These are phyloP conservation scores for Hippophae rhamnoides DNA, from an alignment of 306 rosid species.

Conservation along the genomic window DNA sequence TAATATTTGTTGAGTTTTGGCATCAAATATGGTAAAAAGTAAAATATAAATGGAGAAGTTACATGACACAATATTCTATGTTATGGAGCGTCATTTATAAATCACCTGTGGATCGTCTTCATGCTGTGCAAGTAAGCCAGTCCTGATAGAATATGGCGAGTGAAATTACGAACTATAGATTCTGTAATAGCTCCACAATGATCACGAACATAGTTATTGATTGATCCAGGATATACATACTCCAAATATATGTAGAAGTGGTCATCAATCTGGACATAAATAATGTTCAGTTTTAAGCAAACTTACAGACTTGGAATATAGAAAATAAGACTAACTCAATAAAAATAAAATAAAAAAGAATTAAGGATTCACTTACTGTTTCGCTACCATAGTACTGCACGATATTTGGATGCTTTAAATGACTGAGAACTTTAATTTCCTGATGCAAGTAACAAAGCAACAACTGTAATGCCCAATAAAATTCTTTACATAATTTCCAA, in stretches of 20 bases:
- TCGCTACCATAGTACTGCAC: slow-evolving; percentile 89
- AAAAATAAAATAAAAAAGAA: background rate
- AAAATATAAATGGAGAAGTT: background rate
- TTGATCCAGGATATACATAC: slow-evolving; percentile 79
- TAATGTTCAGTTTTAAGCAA: slow-evolving; percentile 5
- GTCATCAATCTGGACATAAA: slow-evolving; percentile 52
- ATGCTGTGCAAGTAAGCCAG: slow-evolving; percentile 67
- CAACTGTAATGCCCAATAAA: slow-evolving; percentile 16
- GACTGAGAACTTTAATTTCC: slow-evolving; percentile 77
- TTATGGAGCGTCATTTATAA: background rate
- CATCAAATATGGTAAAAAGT: background rate
- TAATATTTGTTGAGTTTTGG: too few relatives aligned
- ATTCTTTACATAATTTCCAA: background rate
- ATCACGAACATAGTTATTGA: slow-evolving; percentile 64
- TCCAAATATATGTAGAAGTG: slow-evolving; percentile 81
- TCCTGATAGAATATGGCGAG: slow-evolving; percentile 74
- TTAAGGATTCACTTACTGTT: slow-evolving; percentile 37
- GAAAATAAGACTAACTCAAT: slow-evolving; percentile 6
- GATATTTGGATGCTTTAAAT: slow-evolving; percentile 71
- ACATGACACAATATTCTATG: background rate
- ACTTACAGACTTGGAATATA: slow-evolving; percentile 1
- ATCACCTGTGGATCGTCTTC: slow-evolving; percentile 80
- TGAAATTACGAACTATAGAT: slow-evolving; percentile 76
- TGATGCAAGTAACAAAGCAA: slow-evolving; percentile 31
- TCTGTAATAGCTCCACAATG: slow-evolving; percentile 67